Conservation (phyloP, 108 stramenopile species). For the Fragilaria crotonensis region DNA sequence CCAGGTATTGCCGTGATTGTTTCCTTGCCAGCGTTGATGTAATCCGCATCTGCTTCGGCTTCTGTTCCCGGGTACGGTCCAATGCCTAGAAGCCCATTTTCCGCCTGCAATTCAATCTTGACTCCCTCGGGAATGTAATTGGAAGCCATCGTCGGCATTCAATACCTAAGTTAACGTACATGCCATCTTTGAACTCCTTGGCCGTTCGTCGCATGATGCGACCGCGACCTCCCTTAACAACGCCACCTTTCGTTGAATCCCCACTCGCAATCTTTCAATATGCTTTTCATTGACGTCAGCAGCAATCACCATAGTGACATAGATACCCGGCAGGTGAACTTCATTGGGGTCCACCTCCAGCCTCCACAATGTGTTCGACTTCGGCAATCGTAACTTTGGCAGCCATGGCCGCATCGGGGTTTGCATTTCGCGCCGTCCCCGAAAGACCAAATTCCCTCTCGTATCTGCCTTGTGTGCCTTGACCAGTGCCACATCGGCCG, state of each 20-base stretch:
- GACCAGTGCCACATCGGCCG: constrained; percentile 73
- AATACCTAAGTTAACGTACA: constrained; percentile 95
- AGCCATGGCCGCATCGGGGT: constrained; percentile 87
- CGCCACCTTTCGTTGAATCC: constrained; percentile 24
- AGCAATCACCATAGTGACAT: constrained; percentile 78
- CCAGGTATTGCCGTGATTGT: constrained; percentile 75
- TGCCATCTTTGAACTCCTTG: constrained; percentile 86
- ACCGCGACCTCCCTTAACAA: constrained; percentile 55
- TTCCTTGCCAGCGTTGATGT: constrained; percentile 93
- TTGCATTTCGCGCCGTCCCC: constrained; percentile 84
- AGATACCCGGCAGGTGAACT: constrained; percentile 86
- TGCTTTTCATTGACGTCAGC: constrained; percentile 75
- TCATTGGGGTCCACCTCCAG: constrained; percentile 82
- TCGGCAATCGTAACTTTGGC: constrained; percentile 81
- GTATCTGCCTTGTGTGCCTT: constrained; percentile 89
- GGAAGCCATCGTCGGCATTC: constrained; percentile 75
- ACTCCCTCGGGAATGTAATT: constrained; percentile 84
- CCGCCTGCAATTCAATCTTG: constrained; percentile 85
- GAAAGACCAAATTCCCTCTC: constrained; percentile 87
- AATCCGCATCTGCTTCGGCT: constrained; percentile 69
- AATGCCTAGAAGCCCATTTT: constrained; percentile 89
- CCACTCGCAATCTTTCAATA: constrained; percentile 73
- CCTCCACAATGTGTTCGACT: constrained; percentile 84
- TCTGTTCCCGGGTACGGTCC: constrained; percentile 76
- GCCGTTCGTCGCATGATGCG: constrained; percentile 85